phyloP scores from a whole-genome alignment of 2,329 filamentous ascomycete species.

The Alternaria rosae region DNA sequence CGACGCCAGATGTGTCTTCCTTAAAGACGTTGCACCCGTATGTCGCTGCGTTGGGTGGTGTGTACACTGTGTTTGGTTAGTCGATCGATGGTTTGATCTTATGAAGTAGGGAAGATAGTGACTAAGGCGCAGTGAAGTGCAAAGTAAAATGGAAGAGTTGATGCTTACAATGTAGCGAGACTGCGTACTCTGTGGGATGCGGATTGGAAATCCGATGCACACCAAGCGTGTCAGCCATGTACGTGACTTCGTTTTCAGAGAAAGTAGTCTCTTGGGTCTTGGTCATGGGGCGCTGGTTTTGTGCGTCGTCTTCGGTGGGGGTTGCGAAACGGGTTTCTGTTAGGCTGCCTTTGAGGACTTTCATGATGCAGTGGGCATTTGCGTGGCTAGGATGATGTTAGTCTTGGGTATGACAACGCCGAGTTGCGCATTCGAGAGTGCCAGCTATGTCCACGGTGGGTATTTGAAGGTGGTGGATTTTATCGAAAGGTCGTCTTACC shows the following conservation, averaged over 20 bases:
- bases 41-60: slow-evolving; percentile 85
- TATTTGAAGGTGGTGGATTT: background rate
- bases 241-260: slow-evolving; percentile 76
- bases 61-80: slow-evolving; percentile 66
- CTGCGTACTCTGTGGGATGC: slow-evolving; percentile 73
- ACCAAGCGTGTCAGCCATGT: slow-evolving; percentile 89
- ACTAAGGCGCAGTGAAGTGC: background rate
- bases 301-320: slow-evolving; percentile 62
- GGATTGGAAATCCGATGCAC: slow-evolving; percentile 84
- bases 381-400: slow-evolving; percentile 48
- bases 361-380: slow-evolving; percentile 93
- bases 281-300: slow-evolving; percentile 62
- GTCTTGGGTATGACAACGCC: background rate
- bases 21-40: slow-evolving; percentile 85
- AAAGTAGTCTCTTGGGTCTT: slow-evolving; percentile 74
- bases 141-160: slow-evolving; percentile 10
- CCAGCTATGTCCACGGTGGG: background rate
- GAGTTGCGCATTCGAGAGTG: background rate
- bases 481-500: slow-evolving; percentile 31
- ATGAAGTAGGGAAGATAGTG: too few species aligned
- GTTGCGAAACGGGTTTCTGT: slow-evolving; percentile 84
- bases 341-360: slow-evolving; percentile 77
- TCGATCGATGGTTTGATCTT: background rate
- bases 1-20: slow-evolving; percentile 67
- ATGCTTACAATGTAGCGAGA: slow-evolving; percentile 76